Evolutionary conservation across 2,329 filamentous ascomycete species (phyloP).

Genomic region (Ramichloridium luteum): DNA sequence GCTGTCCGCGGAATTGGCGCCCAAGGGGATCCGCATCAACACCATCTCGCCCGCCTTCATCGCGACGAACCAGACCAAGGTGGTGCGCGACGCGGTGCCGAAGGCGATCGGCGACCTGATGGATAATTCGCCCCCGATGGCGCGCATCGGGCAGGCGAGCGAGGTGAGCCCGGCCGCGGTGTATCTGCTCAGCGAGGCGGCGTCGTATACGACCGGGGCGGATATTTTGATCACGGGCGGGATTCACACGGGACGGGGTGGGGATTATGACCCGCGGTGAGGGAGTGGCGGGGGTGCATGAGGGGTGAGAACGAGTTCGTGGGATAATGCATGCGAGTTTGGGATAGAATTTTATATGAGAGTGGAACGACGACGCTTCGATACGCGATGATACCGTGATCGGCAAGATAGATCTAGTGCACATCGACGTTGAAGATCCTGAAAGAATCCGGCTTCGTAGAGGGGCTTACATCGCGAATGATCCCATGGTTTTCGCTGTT

Average conservation of each 20-base stretch:
- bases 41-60: slow-evolving; percentile 19
- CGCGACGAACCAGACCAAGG: slow-evolving; percentile 16
- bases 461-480: too few relatives aligned
- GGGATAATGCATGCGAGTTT: too few relatives aligned
- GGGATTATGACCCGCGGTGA: slow-evolving; percentile 10
- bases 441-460: too few relatives aligned
- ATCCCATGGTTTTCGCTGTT: neutral
- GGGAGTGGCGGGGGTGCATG: too few relatives aligned
- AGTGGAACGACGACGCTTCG: too few relatives aligned
- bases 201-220: slow-evolving; percentile 30
- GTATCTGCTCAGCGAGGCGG: slow-evolving; percentile 31
- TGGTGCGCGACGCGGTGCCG: slow-evolving; percentile 12
- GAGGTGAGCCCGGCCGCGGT: slow-evolving; percentile 25
- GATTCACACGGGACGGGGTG: slow-evolving; percentile 16
- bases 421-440: too few relatives aligned
- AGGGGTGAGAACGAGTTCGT: too few relatives aligned
- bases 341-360: too few relatives aligned
- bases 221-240: slow-evolving; percentile 23
- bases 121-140: slow-evolving; percentile 14
- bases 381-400: too few relatives aligned
- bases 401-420: too few relatives aligned
- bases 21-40: slow-evolving; percentile 18
- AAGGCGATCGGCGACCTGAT: slow-evolving; percentile 15
- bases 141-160: slow-evolving; percentile 15
- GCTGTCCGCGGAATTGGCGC: slow-evolving; percentile 26